A percentile compares a stretch with the other conserved stretches of the same genome.
phyloP scores from a whole-genome alignment of 179 eudicot genomes.

The Nepenthes alata region DNA sequence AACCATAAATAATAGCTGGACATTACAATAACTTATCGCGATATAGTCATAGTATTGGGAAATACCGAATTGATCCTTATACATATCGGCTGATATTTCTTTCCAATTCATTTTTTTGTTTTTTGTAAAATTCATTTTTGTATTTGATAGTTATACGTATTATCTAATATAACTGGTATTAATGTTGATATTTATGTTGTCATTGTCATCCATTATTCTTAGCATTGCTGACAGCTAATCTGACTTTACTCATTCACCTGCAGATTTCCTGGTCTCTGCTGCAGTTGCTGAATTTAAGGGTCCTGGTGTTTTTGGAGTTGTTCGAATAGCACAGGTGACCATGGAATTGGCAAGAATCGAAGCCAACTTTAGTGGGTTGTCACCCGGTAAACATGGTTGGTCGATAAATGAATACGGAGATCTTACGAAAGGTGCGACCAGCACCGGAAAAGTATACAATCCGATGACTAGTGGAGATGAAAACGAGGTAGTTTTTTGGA shows the following conservation, averaged over 20 bases:
- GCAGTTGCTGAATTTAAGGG: constrained; percentile 96
- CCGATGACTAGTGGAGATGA: constrained; percentile 25
- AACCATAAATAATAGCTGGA: too few species aligned
- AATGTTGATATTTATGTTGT: too few species aligned
- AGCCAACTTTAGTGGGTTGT: constrained; percentile 73
- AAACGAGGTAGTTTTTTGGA: constrained; percentile 32
- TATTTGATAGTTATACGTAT: too few species aligned
- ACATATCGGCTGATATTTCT: too few species aligned
- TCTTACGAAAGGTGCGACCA: constrained; percentile 68
- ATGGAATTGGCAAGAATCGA: constrained; percentile 91
- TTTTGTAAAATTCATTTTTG: too few species aligned
- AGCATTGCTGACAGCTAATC: too few species aligned
- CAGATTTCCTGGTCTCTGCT: constrained; percentile 91
- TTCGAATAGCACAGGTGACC: constrained; percentile 72
- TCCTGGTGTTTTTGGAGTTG: constrained; percentile 77
- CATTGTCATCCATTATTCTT: too few species aligned
- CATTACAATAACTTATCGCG: too few species aligned
- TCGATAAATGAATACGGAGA: constrained; percentile 88
- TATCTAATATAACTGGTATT: too few species aligned
- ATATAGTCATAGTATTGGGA: too few species aligned
- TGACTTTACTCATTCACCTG: background rate
- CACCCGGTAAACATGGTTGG: constrained; percentile 87
- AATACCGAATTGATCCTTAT: too few species aligned
- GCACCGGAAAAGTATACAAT: constrained; percentile 81
- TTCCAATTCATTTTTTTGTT: too few species aligned